These are phyloP conservation scores for Aspergillus alliaceus DNA, from an alignment of 2,329 filamentous ascomycete genomes.

Conservation along the genomic window DNA sequence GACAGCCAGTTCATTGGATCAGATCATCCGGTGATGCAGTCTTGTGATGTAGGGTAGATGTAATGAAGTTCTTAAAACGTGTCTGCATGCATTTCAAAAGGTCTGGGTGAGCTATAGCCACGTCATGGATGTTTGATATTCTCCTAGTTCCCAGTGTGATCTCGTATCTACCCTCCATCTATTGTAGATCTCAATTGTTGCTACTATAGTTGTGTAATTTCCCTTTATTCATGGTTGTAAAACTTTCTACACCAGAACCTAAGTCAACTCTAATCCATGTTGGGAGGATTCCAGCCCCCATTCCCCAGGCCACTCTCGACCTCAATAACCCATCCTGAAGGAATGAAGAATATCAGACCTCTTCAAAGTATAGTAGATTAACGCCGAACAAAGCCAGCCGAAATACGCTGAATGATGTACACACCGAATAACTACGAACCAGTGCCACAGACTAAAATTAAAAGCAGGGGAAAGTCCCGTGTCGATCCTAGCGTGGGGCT, in stretches of 20 bases:
- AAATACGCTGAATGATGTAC: background rate
- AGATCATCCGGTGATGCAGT: background rate
- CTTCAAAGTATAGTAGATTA: slow-evolving; percentile 3
- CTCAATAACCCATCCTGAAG: background rate
- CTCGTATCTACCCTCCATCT: background rate
- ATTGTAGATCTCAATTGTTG: background rate
- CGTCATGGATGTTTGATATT: background rate
- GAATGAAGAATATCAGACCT: background rate
- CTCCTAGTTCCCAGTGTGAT: background rate
- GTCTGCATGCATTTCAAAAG: background rate
- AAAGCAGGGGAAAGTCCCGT: slow-evolving; percentile 13
- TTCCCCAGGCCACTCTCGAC: background rate
- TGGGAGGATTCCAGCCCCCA: background rate
- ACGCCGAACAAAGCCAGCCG: background rate
- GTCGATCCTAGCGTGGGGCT: slow-evolving; percentile 16
- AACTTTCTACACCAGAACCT: too few relatives aligned
- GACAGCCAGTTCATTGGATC: background rate
- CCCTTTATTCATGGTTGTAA: background rate
- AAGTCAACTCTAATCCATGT: background rate
- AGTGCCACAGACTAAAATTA: background rate
- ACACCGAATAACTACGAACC: background rate
- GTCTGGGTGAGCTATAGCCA: background rate
- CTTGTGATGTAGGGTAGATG: background rate
- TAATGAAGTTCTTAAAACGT: background rate
- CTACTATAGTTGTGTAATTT: background rate